Evolutionary conservation across 352 stramenopile genomes (phyloP), one percentile per base, ranked within the genome.

Genomic region (Phytophthora foliorum): DNA sequence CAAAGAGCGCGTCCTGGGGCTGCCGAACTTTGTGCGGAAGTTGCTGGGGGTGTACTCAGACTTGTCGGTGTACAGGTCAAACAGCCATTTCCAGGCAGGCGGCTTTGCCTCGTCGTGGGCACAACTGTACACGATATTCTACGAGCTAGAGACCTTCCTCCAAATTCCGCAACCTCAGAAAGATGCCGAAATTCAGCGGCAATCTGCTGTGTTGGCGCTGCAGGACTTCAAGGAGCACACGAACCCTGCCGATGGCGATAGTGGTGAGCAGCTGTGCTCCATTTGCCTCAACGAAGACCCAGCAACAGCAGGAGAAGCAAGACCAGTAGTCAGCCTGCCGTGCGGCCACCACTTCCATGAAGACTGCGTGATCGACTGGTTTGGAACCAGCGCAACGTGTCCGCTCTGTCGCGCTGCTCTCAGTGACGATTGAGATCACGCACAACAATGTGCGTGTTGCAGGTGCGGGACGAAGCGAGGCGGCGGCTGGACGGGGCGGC

Each of bases 291-390:
- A 81, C 66, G 78, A 75, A 49, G 66, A 77, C 22, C 68, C 62
- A 39, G 48, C 25, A 42, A 17, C 60, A 44, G 73, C 57, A 44
- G 73, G 78, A 25, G 48, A 77, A 45, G 27, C 17, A n/a, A 63
- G 57, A 6, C 60, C 57, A n/a, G 53, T 81, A 22, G 80, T 89
- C 6, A 62, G 63, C 36, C 55, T 92, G 27, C 77, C 81, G 11
- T 92, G 84, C 38, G 38, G 44, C 19, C 84, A 92, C 60, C 71
- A 80, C 27, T 92, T 89, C 54, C 84, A 92, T 57, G 81, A 92
- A 73, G 77, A 89, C 75, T 92, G 84, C 53, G 77, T 90, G 27
- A 82, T 90, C 39, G 76, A 88, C 53, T 90, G 84, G 84, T 86
- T 89, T 49, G 83, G 79, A n/a, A 76, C 79, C 2, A 89, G 75